Conservation (phyloP, 176 grass and related monocot species). For the Saccharum spontaneum region DNA sequence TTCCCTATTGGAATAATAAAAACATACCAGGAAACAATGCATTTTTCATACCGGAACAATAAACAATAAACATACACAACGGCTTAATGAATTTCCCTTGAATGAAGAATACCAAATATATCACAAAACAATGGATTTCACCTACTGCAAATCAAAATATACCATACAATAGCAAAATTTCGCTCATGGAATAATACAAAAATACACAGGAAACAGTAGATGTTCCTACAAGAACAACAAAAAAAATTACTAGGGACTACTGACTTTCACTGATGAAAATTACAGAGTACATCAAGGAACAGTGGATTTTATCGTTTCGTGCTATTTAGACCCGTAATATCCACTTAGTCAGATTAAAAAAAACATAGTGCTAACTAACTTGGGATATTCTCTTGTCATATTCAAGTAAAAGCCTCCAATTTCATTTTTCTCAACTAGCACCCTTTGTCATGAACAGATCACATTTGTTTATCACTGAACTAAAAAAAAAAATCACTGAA, state of each 20-base stretch:
- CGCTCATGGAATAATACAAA: too few species aligned
- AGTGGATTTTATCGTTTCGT: background rate
- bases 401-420: background rate
- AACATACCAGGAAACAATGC: too few species aligned
- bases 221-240: too few species aligned
- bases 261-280: background rate
- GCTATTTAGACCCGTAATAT: background rate
- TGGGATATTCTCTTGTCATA: background rate
- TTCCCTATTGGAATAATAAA: background rate
- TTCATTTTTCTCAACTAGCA: background rate
- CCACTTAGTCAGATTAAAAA: background rate
- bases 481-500: background rate
- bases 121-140: background rate
- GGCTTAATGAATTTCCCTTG: background rate
- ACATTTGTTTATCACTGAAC: background rate
- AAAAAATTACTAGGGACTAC: too few species aligned
- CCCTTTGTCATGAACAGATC: background rate
- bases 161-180: background rate
- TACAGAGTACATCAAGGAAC: background rate
- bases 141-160: background rate
- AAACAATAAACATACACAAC: background rate
- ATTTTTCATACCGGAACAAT: too few species aligned
- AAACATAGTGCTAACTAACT: background rate
- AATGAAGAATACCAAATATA: background rate
- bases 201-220: too few species aligned